Percentiles rank a stretch among this genome's conserved stretches.
Conservation (phyloP, 2,329 filamentous ascomycete genomes). For the Colletotrichum acutatum region DNA sequence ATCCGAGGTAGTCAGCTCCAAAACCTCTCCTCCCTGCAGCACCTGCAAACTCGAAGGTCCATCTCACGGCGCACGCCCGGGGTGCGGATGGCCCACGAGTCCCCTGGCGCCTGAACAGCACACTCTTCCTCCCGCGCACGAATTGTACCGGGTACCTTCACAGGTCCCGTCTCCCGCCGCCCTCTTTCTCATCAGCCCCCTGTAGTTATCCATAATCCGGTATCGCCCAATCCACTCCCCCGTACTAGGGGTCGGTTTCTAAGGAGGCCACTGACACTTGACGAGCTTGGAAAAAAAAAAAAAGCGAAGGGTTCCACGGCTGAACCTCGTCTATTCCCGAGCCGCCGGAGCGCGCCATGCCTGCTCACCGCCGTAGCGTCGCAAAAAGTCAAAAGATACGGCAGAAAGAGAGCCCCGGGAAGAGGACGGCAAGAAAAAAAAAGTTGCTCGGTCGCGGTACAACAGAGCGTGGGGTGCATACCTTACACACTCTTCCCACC, state of each 20-base stretch:
- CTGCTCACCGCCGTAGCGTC: constrained; percentile 24
- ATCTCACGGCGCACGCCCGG: constrained; percentile 12
- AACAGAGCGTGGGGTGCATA: constrained; percentile 21
- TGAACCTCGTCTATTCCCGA: constrained; percentile 36
- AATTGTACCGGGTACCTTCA: neutral
- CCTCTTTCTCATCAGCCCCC: constrained; percentile 22
- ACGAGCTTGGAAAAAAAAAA: neutral
- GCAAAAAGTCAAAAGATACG: neutral
- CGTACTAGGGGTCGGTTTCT: constrained; percentile 8
- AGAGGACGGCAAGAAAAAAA: constrained; percentile 13
- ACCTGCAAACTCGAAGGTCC: constrained; percentile 1
- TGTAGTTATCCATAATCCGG: constrained; percentile 33
- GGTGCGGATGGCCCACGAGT: constrained; percentile 13
- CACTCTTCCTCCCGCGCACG: neutral
- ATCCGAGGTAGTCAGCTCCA: neutral
- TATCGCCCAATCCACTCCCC: constrained; percentile 25
- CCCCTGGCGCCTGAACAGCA: constrained; percentile 20
- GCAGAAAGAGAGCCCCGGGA: constrained; percentile 4
- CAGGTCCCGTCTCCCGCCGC: neutral
- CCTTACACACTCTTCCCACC: neutral
- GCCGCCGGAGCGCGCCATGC: constrained; percentile 25
- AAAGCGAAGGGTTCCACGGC: constrained; percentile 15
- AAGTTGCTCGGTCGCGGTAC: constrained; percentile 16
- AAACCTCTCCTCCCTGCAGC: neutral
- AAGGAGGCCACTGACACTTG: neutral